phyloP scores from a whole-genome alignment of 2,329 filamentous ascomycete genomes.

The Periconia sp. region DNA sequence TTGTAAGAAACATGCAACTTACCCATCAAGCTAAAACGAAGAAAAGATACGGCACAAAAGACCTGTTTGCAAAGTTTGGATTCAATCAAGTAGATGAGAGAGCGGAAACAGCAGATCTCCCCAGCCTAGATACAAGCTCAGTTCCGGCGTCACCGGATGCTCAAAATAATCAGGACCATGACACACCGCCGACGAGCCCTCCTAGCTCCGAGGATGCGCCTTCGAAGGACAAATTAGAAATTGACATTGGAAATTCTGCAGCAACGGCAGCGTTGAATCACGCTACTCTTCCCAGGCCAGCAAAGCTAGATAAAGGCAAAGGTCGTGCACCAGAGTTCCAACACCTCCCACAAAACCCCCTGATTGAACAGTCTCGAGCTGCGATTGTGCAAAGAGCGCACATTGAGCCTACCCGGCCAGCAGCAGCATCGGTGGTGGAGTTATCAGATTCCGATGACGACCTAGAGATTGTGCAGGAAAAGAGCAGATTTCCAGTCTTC shows the following conservation, averaged over 20 bases:
- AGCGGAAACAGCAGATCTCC: conserved; percentile 13
- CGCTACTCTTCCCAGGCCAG: conserved; percentile 12
- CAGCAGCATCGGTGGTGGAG: conserved; percentile 29
- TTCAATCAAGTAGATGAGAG: conserved; percentile 57
- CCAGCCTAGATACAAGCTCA: conserved; percentile 48
- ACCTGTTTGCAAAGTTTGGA: conserved; percentile 84
- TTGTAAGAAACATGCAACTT: conserved; percentile 88
- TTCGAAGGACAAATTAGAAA: conserved; percentile 9
- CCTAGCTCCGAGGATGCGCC: conserved; percentile 28
- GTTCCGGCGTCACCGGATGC: conserved; percentile 69
- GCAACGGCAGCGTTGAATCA: conserved; percentile 7
- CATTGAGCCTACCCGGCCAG: conserved; percentile 10
- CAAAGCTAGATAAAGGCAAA: conserved; percentile 64
- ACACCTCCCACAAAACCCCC: conserved; percentile 37
- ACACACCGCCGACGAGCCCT: conserved; percentile 55
- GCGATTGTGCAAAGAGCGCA: conserved; percentile 20
- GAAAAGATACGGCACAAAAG: conserved; percentile 86
- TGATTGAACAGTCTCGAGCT: conserved; percentile 19
- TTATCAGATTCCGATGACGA: conserved; percentile 64
- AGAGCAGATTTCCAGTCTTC: conserved; percentile 61
- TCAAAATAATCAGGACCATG: conserved; percentile 41
- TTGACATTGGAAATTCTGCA: conserved; percentile 4
- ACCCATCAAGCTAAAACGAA: conserved; percentile 84
- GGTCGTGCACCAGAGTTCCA: conserved; percentile 58
- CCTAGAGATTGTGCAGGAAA: conserved; percentile 64